Evolutionary conservation across 1,284 basidiomycete genomes (phyloP), one percentile per base, ranked within the genome.

Genomic region (Omphalotus olearius): DNA sequence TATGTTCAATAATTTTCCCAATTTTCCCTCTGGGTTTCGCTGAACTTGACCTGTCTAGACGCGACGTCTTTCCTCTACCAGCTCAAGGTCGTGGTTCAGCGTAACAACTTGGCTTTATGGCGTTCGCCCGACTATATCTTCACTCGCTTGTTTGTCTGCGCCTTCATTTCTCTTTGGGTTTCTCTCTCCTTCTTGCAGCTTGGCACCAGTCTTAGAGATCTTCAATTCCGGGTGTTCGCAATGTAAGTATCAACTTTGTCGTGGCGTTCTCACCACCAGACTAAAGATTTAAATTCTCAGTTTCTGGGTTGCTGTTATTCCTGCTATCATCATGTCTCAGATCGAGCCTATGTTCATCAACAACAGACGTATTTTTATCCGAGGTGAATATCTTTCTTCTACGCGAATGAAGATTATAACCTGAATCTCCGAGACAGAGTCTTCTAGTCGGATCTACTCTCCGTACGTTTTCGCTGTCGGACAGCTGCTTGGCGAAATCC

Each of bases 261-360:
- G 6, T 13, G 3, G 23, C 40, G 1, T 46, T 26, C 35, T 13
- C n/a, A 45, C 28, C 36, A 20, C 4, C 18, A 14, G 33, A 16
- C 14, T 16, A 5, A 6, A 48, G 63, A 37, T n/a, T 59, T 10
- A 13, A 17, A n/a, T 11, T 55, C 51, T 1, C 53, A 85, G 82
- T 49, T 88, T 85, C 73, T 87, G 83, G 83, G 72, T 80, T 39
- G 74, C 75, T 14, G 78, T 91, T 42, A 66, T 91, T 25, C 88
- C 90, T 16, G 85, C 86, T 23, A 80, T 92, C 58, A 74, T 92
- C 58, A 88, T 91, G 75, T 70, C 78, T 1, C 88, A 91, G 67
- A 85, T 94, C 53, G 87, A 93, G 67, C 91, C 93, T 0, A 69
- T 91, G 71, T 96, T 92, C 75, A 89, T 96, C 62, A 75, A 85